Evolutionary conservation across 352 stramenopile species (phyloP).

Genomic region (Phytophthora tubulina): DNA sequence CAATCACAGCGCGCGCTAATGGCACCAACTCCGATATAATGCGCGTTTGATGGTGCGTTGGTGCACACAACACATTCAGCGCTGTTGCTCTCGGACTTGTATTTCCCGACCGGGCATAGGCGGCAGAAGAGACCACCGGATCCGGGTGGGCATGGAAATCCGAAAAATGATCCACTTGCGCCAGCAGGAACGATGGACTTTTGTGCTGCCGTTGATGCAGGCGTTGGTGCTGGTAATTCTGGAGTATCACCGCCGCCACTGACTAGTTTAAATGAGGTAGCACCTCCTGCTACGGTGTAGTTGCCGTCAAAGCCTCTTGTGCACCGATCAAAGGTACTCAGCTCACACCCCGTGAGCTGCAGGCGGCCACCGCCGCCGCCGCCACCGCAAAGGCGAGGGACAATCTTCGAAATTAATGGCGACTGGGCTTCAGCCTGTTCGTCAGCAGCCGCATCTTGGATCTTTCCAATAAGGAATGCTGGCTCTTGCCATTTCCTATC

Average conservation of each 20-base stretch:
- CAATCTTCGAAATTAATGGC: slow-evolving; percentile 35
- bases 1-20: slow-evolving; percentile 70
- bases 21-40: slow-evolving; percentile 64
- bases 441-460: slow-evolving; percentile 28
- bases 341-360: slow-evolving; percentile 75
- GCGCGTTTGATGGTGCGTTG: slow-evolving; percentile 74
- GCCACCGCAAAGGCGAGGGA: slow-evolving; percentile 63
- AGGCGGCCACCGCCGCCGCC: slow-evolving; percentile 75
- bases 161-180: slow-evolving; percentile 75
- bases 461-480: slow-evolving; percentile 20
- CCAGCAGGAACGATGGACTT: slow-evolving; percentile 47
- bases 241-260: slow-evolving; percentile 23
- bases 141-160: slow-evolving; percentile 81
- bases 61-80: slow-evolving; percentile 70
- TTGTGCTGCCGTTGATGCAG: slow-evolving; percentile 26
- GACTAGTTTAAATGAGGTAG: slow-evolving; percentile 45
- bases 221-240: slow-evolving; percentile 24
- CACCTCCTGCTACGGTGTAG: slow-evolving; percentile 78
- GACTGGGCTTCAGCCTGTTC: slow-evolving; percentile 37
- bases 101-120: slow-evolving; percentile 65
- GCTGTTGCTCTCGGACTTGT: slow-evolving; percentile 84
- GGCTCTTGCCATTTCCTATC: slow-evolving; percentile 24
- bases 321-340: slow-evolving; percentile 72
- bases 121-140: slow-evolving; percentile 81
- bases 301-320: slow-evolving; percentile 79